Percentiles rank a stretch among this genome's conserved stretches.
Evolutionary conservation across 805 yeast genomes (phyloP).

Genomic region (Wickerhamomyces alni): DNA sequence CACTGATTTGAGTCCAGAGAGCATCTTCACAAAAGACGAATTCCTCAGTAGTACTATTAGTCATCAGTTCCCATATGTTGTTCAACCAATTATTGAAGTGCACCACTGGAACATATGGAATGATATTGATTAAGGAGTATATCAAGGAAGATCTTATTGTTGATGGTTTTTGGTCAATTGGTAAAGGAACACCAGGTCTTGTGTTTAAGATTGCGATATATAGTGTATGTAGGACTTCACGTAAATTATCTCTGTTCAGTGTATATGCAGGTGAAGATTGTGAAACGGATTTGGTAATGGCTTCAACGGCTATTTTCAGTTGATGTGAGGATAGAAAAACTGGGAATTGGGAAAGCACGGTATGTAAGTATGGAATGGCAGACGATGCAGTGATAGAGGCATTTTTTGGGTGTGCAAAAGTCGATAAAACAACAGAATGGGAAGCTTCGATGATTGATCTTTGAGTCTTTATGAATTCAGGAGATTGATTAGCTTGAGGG

Average conservation of each 20-base stretch:
- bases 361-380: constrained; percentile 36
- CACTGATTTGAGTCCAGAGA: constrained; percentile 52
- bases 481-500: constrained; percentile 7
- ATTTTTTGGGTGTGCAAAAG: constrained; percentile 18
- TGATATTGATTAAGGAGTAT: constrained; percentile 39
- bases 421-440: constrained; percentile 52
- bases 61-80: constrained; percentile 32
- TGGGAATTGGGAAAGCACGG: constrained; percentile 54
- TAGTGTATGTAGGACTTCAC: constrained; percentile 36
- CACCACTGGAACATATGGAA: constrained; percentile 45
- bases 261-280: constrained; percentile 30
- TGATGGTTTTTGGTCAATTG: constrained; percentile 20
- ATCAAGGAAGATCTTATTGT: constrained; percentile 42
- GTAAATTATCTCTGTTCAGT: constrained; percentile 21
- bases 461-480: constrained; percentile 8
- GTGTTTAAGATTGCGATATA: constrained; percentile 34
- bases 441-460: constrained; percentile 48
- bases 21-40: constrained; percentile 29
- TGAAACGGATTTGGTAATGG: constrained; percentile 40
- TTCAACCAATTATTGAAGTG: constrained; percentile 42
- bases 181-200: constrained; percentile 26
- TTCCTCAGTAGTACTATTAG: constrained; percentile 33
- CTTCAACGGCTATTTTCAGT: constrained; percentile 49
- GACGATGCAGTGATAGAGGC: constrained; percentile 17
- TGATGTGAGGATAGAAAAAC: constrained; percentile 45